Base-by-base conservation (phyloP, 805 yeast genomes). In the Myxozyma melibiosi region DNA sequence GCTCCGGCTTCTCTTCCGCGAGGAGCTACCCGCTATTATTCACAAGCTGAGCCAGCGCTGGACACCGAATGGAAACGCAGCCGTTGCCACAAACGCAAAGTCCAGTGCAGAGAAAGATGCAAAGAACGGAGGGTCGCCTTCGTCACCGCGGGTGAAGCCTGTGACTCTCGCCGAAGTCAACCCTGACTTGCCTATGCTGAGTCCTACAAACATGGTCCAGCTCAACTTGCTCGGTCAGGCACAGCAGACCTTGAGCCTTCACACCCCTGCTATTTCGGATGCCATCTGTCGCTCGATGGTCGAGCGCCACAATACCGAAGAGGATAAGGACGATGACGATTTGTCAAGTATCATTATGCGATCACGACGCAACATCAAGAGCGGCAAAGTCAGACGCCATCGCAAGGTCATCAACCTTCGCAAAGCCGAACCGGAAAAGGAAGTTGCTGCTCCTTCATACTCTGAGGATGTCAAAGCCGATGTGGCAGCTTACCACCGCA, bases 1-100 rank as follows among this genome's bases (percentile, higher is more conserved):
- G 69, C 84, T 90, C 33, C 75, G 95, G 51, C 88, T 85, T 50
- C 75, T 90, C 60, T 90, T 90, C 72, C 77, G 94, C 59, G 96
- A 90, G 68, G 86, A 89, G 51, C 77, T 90, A 52, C 96, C 96
- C 1, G 83, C 89, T 9, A 82, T 89, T 44, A 77, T 90, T 51
- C 91, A 90, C 72, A 82, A 85, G 65, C 78, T 88, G 55, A 83
- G 90, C 34, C 82, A 86, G 66, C 82, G 80, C 64, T 90, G 84
- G 77, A 80, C 84, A 2, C 73, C 77, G 14, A 71, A 70, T 53
- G 68, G 74, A 42, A 51, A 52, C 55, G 42, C 55, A 33, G 51
- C 38, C 30, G 38, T 52, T 33, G 47, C 58, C 22, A 50, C 43
- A 18, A 42, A 42, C 16, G 45, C 57, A 22, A 33, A 42, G 0